Evolutionary conservation across 1,139 yeast genomes (phyloP).

Genomic region (Candida labiduridarum): DNA sequence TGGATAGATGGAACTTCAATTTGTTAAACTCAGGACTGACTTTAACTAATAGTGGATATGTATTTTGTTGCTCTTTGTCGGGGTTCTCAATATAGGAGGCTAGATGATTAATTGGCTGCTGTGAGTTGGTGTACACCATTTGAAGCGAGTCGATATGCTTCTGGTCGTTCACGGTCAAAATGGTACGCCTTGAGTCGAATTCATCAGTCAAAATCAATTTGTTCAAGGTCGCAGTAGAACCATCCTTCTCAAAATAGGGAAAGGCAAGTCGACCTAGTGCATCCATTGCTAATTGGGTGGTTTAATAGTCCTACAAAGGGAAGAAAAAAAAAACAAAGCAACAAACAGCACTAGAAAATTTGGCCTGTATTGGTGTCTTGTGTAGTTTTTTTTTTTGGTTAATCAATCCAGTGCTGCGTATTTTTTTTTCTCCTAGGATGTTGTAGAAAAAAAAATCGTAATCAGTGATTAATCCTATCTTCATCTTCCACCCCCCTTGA

Average conservation of each 20-base stretch:
- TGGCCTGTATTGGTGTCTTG: background rate
- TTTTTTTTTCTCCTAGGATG: no score
- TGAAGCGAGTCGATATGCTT: slow-evolving; percentile 19
- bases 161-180: slow-evolving; percentile 20
- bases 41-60: slow-evolving; percentile 31
- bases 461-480: no score
- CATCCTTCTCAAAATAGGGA: slow-evolving; percentile 26
- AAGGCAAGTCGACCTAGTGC: slow-evolving; percentile 22
- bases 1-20: slow-evolving; percentile 31
- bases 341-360: no score
- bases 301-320: background rate
- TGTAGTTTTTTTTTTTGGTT: background rate
- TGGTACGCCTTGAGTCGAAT: slow-evolving; percentile 22
- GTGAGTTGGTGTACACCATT: slow-evolving; percentile 18
- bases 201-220: slow-evolving; percentile 27
- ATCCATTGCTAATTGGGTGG: slow-evolving; percentile 9
- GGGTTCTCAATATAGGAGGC: slow-evolving; percentile 30
- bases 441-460: no score
- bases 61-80: slow-evolving; percentile 6
- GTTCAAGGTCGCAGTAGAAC: slow-evolving; percentile 22
- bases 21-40: slow-evolving; percentile 24
- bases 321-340: background rate
- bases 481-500: no score
- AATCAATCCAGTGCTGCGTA: no score
- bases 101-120: slow-evolving; percentile 18